Base-by-base conservation (phyloP, 805 yeast genomes). In the Lachancea kluyveri region DNA sequence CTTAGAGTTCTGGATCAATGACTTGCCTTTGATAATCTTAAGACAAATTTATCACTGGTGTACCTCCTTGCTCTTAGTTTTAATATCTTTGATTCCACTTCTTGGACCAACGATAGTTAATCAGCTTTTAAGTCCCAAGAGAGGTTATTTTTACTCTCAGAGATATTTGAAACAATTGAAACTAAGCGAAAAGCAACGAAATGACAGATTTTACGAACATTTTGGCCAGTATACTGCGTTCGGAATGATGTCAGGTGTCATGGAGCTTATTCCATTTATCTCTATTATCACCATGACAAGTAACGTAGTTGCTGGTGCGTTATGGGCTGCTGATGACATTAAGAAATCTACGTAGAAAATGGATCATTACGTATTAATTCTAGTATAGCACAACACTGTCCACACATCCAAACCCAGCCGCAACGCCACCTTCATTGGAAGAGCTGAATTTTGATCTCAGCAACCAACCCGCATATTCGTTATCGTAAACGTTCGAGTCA, bases 391-490 rank as follows among this genome's bases (percentile, higher is more conserved):
- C 74, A 21, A 87, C 68, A 50, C 87, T 82, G 58, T 92, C 98
- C 24, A 92, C 84, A 58, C 96, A 87, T 5, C 97, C 99, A 60
- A 84, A 90, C 1, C 99, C 99, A 10, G 98, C 98, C 14, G 97
- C 97, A 20, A 92, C 96, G 23, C 99, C 99, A 22, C 98, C 98
- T 64, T 92, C 99, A 58, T 92, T 79, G 33, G 94, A 81, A 3
- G 80, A 64, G 42, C 84, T 80, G 36, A 87, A 75, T 57, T 92
- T 92, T 1, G 96, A 82, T 61, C 98, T 76, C 45, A 92, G 64
- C 42, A 92, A 66, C 75, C 84, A 85, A 5, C 96, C 97, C 2
- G 87, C 75, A 41, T 72, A 72, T 24, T 74, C 73, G 55, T 92
- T 92, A 33, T 62, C 52, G 22, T 73, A 47, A 8, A 81, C 62